Conservation (phyloP, 176 grass and related monocot species). For the Avena sativa region DNA sequence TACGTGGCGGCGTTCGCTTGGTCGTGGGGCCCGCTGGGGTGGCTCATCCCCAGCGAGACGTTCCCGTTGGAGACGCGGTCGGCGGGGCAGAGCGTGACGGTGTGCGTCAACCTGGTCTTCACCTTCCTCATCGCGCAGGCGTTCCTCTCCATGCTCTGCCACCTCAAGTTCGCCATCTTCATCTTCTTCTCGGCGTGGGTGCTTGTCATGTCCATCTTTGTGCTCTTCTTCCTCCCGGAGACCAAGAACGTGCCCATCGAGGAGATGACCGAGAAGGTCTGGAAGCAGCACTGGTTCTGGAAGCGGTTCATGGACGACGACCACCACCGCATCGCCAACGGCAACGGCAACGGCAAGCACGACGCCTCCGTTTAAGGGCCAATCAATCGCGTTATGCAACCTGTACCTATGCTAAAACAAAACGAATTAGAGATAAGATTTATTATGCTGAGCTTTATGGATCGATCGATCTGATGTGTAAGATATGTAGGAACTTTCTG, state of each 20-base stretch:
- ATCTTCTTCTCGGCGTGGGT: conserved; percentile 93
- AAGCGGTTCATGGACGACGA: conserved; percentile 81
- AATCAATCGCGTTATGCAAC: background rate
- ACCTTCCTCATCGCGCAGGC: conserved; percentile 98
- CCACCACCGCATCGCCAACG: conserved; percentile 41
- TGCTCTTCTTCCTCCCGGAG: conserved; percentile 90
- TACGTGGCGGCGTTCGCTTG: conserved; percentile 91
- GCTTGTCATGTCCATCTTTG: conserved; percentile 80
- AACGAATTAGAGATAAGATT: background rate
- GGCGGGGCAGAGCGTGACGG: conserved; percentile 91
- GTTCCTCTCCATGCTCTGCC: conserved; percentile 94
- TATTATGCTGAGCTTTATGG: background rate
- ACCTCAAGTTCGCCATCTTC: conserved; percentile 90
- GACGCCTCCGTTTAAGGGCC: conserved; percentile 33
- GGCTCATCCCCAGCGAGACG: conserved; percentile 96
- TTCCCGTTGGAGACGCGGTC: conserved; percentile 93
- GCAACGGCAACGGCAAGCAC: conserved; percentile 39
- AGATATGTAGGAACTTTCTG: background rate
- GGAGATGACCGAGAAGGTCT: conserved; percentile 88
- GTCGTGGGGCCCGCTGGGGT: conserved; percentile 94
- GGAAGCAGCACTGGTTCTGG: conserved; percentile 99
- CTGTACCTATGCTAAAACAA: background rate
- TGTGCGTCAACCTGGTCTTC: conserved; percentile 94
- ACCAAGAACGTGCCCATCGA: conserved; percentile 95
- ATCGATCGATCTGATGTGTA: background rate